A percentile compares a stretch with the other conserved stretches of the same genome.
phyloP scores from a whole-genome alignment of 2,329 filamentous ascomycete species.

The Emericellopsis atlantica region DNA sequence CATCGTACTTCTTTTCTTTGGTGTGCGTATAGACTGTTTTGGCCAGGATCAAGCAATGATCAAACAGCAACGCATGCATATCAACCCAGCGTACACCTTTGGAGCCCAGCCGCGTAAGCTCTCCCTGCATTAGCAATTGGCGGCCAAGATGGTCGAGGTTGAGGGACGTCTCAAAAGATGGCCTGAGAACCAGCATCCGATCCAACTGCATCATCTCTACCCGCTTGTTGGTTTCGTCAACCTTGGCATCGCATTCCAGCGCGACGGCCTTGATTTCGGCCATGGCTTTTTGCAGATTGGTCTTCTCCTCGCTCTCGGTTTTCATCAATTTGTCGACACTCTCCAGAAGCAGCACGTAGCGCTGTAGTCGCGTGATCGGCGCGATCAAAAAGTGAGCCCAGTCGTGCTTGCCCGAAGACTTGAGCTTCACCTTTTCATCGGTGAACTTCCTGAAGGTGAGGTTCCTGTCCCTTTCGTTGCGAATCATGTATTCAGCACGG shows the following conservation, averaged over 20 bases:
- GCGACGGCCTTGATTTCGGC: constrained; percentile 87
- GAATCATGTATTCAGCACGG: constrained; percentile 68
- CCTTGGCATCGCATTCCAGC: constrained; percentile 79
- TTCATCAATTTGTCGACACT: constrained; percentile 77
- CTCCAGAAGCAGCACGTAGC: constrained; percentile 72
- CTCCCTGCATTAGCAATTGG: constrained; percentile 78
- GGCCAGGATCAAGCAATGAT: constrained; percentile 89
- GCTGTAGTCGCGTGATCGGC: constrained; percentile 83
- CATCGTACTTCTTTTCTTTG: constrained; percentile 79
- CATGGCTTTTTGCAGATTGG: constrained; percentile 71
- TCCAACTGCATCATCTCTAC: constrained; percentile 78
- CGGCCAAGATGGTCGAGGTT: constrained; percentile 91
- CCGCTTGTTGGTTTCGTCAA: constrained; percentile 85
- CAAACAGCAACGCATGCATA: constrained; percentile 85
- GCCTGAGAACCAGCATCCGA: constrained; percentile 70
- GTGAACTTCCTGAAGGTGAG: constrained; percentile 78
- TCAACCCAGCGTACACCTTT: constrained; percentile 91
- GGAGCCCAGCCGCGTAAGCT: constrained; percentile 77
- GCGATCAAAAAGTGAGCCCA: constrained; percentile 94
- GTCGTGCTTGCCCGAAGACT: constrained; percentile 67
- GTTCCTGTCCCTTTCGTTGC: constrained; percentile 75
- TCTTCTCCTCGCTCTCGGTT: constrained; percentile 79
- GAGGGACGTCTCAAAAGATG: constrained; percentile 78
- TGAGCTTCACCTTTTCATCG: constrained; percentile 66
- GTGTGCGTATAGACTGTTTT: constrained; percentile 65